Conservation (phyloP, 768 basidiomycete genomes). For the Favolaschia claudopus region DNA sequence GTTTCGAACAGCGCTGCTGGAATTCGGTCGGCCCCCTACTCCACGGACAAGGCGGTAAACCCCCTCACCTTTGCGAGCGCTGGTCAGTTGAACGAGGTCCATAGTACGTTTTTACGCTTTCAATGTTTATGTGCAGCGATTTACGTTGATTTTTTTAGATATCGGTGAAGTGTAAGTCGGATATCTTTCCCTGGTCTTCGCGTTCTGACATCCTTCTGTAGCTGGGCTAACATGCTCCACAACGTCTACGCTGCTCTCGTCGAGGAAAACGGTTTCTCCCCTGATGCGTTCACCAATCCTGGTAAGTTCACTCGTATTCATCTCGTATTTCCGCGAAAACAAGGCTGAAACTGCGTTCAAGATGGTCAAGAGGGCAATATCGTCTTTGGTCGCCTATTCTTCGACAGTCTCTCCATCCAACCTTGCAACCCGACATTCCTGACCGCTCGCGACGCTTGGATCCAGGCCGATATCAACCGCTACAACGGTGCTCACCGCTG, state of each 20-base stretch:
- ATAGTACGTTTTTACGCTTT: not conserved
- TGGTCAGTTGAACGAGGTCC: not conserved
- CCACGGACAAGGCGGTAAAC: constrained; percentile 40
- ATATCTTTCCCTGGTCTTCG: no score
- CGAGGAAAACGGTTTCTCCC: constrained; percentile 30
- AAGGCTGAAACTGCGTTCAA: no score
- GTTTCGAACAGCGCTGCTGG: constrained; percentile 42
- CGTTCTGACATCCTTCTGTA: no score
- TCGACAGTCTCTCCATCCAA: constrained; percentile 31
- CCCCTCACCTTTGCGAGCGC: not conserved
- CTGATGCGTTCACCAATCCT: constrained; percentile 33
- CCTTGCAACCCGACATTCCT: constrained; percentile 21
- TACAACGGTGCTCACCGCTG: constrained; percentile 41
- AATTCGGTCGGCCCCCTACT: constrained; percentile 52
- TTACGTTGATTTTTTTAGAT: no score
- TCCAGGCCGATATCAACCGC: constrained; percentile 44
- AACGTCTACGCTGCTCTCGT: constrained; percentile 39
- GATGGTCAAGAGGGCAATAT: constrained; percentile 38
- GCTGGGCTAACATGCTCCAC: constrained; percentile 51
- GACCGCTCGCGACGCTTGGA: constrained; percentile 40
- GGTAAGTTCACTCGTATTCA: no score
- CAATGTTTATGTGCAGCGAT: not conserved
- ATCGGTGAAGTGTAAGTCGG: constrained; percentile 49
- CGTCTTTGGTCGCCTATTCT: constrained; percentile 42
- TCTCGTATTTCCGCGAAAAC: no score